phyloP scores from a whole-genome alignment of 2,329 filamentous ascomycete species.

The Colletotrichum nymphaeae region DNA sequence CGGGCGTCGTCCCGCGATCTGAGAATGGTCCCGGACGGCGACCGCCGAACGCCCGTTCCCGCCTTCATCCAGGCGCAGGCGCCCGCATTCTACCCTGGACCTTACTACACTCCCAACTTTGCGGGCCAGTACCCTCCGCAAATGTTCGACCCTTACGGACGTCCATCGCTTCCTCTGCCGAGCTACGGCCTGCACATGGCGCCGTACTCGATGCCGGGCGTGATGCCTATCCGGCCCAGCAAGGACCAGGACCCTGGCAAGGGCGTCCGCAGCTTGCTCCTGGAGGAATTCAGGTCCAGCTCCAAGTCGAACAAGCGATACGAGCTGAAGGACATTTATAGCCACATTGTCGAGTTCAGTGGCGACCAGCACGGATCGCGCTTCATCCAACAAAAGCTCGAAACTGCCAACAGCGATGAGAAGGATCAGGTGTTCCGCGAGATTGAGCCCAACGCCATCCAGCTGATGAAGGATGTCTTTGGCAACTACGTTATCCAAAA shows the following conservation, averaged over 20 bases:
- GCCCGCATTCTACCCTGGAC: constrained; percentile 44
- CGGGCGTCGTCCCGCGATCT: constrained; percentile 49
- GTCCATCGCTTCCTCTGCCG: constrained; percentile 36
- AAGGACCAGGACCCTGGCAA: constrained; percentile 70
- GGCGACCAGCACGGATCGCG: constrained; percentile 96
- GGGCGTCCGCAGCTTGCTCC: constrained; percentile 74
- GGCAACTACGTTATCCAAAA: constrained; percentile 99
- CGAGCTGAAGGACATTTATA: constrained; percentile 89
- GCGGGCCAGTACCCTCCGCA: constrained; percentile 51
- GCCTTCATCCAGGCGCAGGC: constrained; percentile 45
- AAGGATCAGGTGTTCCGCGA: constrained; percentile 92
- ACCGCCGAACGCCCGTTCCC: constrained; percentile 50
- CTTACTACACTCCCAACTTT: constrained; percentile 50
- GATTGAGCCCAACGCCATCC: constrained; percentile 84
- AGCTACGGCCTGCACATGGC: constrained; percentile 48
- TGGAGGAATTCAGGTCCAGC: constrained; percentile 84
- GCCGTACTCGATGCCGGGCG: constrained; percentile 41
- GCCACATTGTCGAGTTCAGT: constrained; percentile 91
- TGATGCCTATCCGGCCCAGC: constrained; percentile 49
- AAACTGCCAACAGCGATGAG: constrained; percentile 93
- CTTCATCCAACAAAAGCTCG: constrained; percentile 94
- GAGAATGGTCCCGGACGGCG: constrained; percentile 47
- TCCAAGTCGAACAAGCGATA: constrained; percentile 79
- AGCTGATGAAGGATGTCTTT: constrained; percentile 96
- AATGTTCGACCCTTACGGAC: constrained; percentile 46